Percentiles rank a stretch among this genome's conserved stretches.
Conservation (phyloP, 1,284 basidiomycete species). For the Psilocybe mexicana region DNA sequence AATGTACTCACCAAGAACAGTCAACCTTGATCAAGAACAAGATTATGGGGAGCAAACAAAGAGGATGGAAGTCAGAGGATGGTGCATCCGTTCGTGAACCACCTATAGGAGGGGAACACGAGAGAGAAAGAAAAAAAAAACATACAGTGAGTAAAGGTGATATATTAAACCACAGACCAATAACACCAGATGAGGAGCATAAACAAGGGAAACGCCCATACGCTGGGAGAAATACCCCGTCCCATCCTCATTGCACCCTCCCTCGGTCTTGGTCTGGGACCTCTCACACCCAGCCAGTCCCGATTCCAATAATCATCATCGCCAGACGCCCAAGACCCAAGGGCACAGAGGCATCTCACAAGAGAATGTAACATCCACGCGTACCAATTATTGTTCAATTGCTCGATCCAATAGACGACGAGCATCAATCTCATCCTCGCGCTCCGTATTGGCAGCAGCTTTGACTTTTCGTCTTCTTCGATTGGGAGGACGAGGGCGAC, state of each 20-base stretch:
- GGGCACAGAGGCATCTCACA: conserved; percentile 16
- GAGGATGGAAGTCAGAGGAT: conserved; percentile 30
- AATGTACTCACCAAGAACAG: neutral
- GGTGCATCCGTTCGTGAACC: conserved; percentile 48
- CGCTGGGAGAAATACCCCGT: neutral
- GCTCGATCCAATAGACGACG: conserved; percentile 92
- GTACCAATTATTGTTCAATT: conserved; percentile 49
- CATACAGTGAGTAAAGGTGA: neutral
- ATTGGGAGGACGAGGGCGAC: conserved; percentile 93
- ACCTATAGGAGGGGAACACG: conserved; percentile 33
- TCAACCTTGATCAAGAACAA: neutral
- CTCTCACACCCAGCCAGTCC: conserved; percentile 8
- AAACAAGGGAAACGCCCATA: neutral
- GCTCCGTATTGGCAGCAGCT: conserved; percentile 87
- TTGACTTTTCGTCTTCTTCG: conserved; percentile 91
- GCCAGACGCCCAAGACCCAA: conserved; percentile 19
- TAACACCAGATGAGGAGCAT: neutral
- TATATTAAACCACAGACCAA: conserved; percentile 23
- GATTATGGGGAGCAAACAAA: neutral
- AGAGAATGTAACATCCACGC: conserved; percentile 25
- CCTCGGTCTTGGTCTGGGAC: neutral
- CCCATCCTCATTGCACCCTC: neutral
- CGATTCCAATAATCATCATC: neutral
- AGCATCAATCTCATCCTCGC: conserved; percentile 77
- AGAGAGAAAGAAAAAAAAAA: conserved; percentile 2